Percentiles rank a stretch among this genome's conserved stretches.
Evolutionary conservation across 345 rosid species (phyloP).

Genomic region (Syzygium jambos): DNA sequence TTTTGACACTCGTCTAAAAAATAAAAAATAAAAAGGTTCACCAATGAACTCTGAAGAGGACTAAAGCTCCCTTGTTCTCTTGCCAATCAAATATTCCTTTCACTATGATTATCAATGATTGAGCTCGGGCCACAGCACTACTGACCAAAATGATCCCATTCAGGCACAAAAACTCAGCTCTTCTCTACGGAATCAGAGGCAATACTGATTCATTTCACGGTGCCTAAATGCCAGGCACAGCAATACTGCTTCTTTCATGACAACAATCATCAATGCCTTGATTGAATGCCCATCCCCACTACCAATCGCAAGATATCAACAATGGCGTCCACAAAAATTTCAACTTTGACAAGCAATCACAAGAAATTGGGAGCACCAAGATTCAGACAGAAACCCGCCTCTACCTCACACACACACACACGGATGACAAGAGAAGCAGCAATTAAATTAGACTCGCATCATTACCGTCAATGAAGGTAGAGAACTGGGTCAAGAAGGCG

Average conservation of each 20-base stretch:
- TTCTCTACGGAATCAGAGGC: neutral
- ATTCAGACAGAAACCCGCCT: neutral
- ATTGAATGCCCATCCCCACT: neutral
- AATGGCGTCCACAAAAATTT: neutral
- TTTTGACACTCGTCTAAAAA: neutral
- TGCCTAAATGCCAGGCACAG: neutral
- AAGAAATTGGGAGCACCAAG: neutral
- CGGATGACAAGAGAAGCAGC: neutral
- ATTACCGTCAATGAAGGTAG: conserved; percentile 78
- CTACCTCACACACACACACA: neutral
- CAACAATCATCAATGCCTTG: neutral
- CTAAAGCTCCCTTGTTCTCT: neutral
- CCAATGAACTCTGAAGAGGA: neutral
- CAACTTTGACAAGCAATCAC: neutral
- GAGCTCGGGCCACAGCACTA: neutral
- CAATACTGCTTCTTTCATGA: neutral
- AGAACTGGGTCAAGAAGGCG: conserved; percentile 68
- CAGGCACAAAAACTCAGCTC: neutral
- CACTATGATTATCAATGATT: neutral
- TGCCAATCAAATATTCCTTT: neutral
- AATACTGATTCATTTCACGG: neutral
- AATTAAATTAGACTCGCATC: neutral
- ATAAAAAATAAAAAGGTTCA: neutral
- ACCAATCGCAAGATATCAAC: neutral
- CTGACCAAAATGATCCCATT: neutral